Evolutionary conservation across 345 rosid species (phyloP).

Genomic region (Populus davidiana): DNA sequence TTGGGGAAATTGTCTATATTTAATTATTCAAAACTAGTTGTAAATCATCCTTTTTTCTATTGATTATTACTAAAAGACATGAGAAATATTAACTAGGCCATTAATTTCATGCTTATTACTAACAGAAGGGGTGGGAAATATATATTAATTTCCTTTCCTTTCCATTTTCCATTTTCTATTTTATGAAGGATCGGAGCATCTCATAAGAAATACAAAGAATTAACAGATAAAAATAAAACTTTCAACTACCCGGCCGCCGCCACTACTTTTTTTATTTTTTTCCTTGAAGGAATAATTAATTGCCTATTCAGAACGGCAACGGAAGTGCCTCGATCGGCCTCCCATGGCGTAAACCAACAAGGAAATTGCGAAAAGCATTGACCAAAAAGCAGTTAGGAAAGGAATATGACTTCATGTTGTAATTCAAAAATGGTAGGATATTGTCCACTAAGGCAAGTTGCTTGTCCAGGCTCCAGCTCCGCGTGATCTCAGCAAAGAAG

Average conservation of each 20-base stretch:
- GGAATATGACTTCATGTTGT: background rate
- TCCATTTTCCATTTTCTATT: too few species aligned
- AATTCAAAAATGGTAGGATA: background rate
- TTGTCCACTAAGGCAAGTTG: background rate
- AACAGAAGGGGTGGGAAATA: too few species aligned
- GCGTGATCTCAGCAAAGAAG: background rate
- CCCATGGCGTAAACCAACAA: background rate
- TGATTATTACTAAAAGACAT: too few species aligned
- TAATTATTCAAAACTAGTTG: too few species aligned
- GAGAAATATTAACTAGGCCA: too few species aligned
- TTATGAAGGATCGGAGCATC: background rate
- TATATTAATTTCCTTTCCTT: too few species aligned
- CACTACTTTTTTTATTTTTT: too few species aligned
- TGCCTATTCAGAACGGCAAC: background rate
- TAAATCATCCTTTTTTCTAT: too few species aligned
- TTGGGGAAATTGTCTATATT: too few species aligned
- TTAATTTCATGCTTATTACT: too few species aligned
- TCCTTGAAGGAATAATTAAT: background rate
- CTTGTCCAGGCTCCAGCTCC: background rate
- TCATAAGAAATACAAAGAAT: background rate
- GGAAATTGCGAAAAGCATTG: background rate
- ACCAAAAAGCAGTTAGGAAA: background rate
- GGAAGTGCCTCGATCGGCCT: background rate
- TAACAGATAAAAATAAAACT: background rate
- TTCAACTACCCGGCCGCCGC: background rate